Evolutionary conservation across 2,329 filamentous ascomycete genomes (phyloP).

Genomic region (Fusarium foetens): DNA sequence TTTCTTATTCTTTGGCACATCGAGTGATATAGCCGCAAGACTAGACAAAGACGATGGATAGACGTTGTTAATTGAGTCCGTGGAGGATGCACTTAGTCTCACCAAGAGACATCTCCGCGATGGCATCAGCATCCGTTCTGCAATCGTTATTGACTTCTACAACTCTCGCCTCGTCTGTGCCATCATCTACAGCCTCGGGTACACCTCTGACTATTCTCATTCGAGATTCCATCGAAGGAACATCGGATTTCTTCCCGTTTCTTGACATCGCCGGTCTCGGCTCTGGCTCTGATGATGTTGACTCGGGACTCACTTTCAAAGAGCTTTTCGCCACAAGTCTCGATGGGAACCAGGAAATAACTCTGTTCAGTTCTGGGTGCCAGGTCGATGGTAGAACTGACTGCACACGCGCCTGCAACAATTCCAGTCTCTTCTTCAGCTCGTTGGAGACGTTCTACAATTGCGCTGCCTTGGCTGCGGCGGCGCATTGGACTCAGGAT

Average conservation of each 20-base stretch:
- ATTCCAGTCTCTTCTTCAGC: conserved; percentile 46
- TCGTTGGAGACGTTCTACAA: conserved; percentile 54
- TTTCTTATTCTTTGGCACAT: background rate
- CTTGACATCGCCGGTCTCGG: conserved; percentile 48
- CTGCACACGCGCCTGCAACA: conserved; percentile 49
- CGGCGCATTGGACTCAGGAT: conserved; percentile 50
- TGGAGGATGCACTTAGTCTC: background rate
- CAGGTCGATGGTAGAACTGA: conserved; percentile 43
- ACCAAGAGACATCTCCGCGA: conserved; percentile 7
- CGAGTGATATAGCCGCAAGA: background rate
- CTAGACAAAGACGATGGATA: conserved; percentile 15
- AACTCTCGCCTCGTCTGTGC: conserved; percentile 8
- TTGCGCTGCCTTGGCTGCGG: conserved; percentile 50
- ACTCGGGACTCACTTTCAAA: conserved; percentile 48
- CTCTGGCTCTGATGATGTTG: conserved; percentile 40
- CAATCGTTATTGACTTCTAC: conserved; percentile 21
- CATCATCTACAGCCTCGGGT: conserved; percentile 31
- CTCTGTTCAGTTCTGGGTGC: conserved; percentile 50
- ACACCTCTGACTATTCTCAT: conserved; percentile 47
- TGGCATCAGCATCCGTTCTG: conserved; percentile 26
- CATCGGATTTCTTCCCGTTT: conserved; percentile 52
- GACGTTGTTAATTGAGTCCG: conserved; percentile 21
- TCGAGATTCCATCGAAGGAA: conserved; percentile 46
- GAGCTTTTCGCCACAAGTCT: conserved; percentile 49
- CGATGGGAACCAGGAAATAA: conserved; percentile 47